phyloP scores from a whole-genome alignment of 2,329 filamentous ascomycete species.

The Neoarthrinium moseri region DNA sequence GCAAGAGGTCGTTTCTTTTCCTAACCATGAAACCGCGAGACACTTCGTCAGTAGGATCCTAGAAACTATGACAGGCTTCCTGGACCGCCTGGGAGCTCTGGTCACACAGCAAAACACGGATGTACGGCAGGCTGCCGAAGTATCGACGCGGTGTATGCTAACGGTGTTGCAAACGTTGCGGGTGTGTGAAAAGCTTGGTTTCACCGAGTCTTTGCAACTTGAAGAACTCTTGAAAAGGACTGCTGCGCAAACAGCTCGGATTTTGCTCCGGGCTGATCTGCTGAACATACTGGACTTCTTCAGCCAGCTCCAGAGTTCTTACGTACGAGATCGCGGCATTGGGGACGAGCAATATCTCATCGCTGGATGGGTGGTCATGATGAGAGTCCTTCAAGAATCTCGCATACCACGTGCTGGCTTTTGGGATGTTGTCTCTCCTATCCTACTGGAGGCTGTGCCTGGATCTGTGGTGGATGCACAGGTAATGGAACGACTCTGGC shows the following conservation, averaged over 20 bases:
- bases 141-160: constrained; percentile 35
- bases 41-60: constrained; percentile 42
- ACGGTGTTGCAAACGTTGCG: constrained; percentile 37
- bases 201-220: constrained; percentile 38
- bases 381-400: constrained; percentile 51
- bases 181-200: constrained; percentile 38
- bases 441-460: constrained; percentile 35
- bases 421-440: constrained; percentile 56
- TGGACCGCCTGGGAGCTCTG: constrained; percentile 31
- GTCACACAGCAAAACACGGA: constrained; percentile 14
- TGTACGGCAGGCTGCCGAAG: constrained; percentile 31
- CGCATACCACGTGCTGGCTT: constrained; percentile 53
- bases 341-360: constrained; percentile 40
- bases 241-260: constrained; percentile 34
- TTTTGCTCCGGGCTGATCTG: constrained; percentile 42
- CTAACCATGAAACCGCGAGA: constrained; percentile 29
- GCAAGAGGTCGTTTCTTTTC: constrained; percentile 39
- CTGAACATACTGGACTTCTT: constrained; percentile 45
- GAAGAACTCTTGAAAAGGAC: constrained; percentile 48
- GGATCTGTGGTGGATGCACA: constrained; percentile 40
- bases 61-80: constrained; percentile 42
- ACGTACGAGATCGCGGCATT: constrained; percentile 51
- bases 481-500: constrained; percentile 57
- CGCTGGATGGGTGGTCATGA: constrained; percentile 59
- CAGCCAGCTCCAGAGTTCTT: constrained; percentile 41